A percentile compares a stretch with the other conserved stretches of the same genome.
phyloP scores from a whole-genome alignment of 352 stramenopile species.

The Thraustochytrium striatum region DNA sequence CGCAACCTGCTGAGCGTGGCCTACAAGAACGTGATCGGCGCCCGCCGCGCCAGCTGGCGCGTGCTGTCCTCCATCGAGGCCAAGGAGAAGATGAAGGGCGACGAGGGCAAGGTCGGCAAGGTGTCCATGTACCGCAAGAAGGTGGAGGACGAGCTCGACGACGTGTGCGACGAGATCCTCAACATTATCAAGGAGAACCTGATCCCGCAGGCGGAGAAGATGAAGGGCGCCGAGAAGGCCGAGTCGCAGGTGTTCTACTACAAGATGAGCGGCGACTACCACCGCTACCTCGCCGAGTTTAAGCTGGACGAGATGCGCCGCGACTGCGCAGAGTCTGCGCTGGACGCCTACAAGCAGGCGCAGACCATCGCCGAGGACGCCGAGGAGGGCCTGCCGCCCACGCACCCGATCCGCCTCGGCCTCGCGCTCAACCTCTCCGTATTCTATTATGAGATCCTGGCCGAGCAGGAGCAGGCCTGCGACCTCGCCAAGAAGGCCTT shows the following conservation, averaged over 20 bases:
- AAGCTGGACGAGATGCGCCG: slow-evolving; percentile 90
- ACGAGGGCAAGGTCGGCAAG: slow-evolving; percentile 65
- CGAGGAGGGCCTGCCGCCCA: slow-evolving; percentile 77
- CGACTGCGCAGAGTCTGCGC: slow-evolving; percentile 66
- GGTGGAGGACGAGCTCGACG: slow-evolving; percentile 86
- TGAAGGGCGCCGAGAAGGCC: slow-evolving; percentile 74
- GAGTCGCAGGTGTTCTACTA: slow-evolving; percentile 99
- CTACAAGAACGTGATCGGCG: slow-evolving; percentile 98
- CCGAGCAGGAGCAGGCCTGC: slow-evolving; percentile 87
- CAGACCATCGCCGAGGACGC: slow-evolving; percentile 77
- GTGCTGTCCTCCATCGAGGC: slow-evolving; percentile 97
- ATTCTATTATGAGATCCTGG: slow-evolving; percentile 99
- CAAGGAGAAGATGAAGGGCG: slow-evolving; percentile 89
- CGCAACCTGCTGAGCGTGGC: slow-evolving; percentile 84
- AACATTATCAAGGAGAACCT: slow-evolving; percentile 95
- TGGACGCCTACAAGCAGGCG: slow-evolving; percentile 77
- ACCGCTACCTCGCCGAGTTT: slow-evolving; percentile 98
- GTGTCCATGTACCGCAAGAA: slow-evolving; percentile 68
- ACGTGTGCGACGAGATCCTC: slow-evolving; percentile 96
- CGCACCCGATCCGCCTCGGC: slow-evolving; percentile 95
- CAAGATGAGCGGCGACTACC: slow-evolving; percentile 99
- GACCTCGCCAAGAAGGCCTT: slow-evolving; percentile 93
- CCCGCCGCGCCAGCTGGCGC: slow-evolving; percentile 93
- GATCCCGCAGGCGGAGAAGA: slow-evolving; percentile 78
- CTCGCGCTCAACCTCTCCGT: slow-evolving; percentile 97